phyloP scores from a whole-genome alignment of 2,329 filamentous ascomycete genomes.

The Phyllosticta ampelicida region DNA sequence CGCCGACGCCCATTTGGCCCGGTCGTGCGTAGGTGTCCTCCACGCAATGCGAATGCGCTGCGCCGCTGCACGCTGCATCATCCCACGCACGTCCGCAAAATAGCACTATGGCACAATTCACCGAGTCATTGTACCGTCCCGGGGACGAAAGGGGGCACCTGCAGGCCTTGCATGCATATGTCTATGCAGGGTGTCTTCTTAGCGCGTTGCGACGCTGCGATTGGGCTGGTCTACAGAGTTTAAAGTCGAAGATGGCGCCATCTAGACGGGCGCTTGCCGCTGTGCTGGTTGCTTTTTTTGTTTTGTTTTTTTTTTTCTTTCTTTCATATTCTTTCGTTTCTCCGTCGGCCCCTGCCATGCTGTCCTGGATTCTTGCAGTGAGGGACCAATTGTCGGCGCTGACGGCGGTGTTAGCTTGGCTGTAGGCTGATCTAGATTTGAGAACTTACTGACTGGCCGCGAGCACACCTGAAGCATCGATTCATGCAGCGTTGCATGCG shows the following conservation, averaged over 20 bases:
- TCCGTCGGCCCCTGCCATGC: not conserved
- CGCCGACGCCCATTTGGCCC: not conserved
- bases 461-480: no score
- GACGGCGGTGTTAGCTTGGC: not conserved
- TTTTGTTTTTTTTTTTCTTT: not conserved
- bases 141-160: no score
- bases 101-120: not conserved
- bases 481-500: not conserved
- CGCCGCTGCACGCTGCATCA: not conserved
- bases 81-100: not conserved
- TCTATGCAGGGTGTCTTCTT: not conserved
- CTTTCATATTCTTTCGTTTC: not conserved
- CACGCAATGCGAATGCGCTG: not conserved
- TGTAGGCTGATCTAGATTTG: not conserved
- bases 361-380: not conserved
- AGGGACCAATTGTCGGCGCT: not conserved
- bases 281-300: not conserved
- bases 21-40: not conserved
- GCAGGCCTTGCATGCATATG: not conserved
- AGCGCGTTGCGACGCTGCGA: not conserved
- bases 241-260: not conserved
- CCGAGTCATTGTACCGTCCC: not conserved
- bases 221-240: not conserved
- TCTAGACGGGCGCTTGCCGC: not conserved
- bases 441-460: no score